Percentiles rank a stretch among this genome's conserved stretches.
Conservation (phyloP, 2,329 filamentous ascomycete genomes). For the Cladosporium phlei region DNA sequence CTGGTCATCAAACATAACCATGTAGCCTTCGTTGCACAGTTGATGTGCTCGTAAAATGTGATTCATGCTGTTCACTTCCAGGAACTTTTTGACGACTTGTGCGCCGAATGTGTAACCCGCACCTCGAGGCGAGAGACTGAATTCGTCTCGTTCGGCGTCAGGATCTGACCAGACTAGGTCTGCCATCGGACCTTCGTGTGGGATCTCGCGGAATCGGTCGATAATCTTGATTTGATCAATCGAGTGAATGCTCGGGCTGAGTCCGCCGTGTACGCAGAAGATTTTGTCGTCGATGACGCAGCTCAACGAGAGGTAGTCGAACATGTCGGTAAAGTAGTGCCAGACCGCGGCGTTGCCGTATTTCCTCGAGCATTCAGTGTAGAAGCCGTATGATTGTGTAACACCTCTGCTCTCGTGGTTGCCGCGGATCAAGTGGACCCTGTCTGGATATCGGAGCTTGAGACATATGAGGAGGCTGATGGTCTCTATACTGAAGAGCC, state of each 20-base stretch:
- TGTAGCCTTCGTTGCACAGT: constrained; percentile 95
- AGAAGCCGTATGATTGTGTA: constrained; percentile 98
- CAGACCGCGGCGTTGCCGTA: constrained; percentile 98
- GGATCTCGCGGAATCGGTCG: constrained; percentile 96
- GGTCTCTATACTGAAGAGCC: constrained; percentile 97
- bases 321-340: constrained; percentile 99
- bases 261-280: constrained; percentile 93
- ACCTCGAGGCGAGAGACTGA: constrained; percentile 85
- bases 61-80: constrained; percentile 95
- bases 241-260: constrained; percentile 72
- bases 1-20: constrained; percentile 91
- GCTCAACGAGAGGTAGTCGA: constrained; percentile 92
- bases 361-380: constrained; percentile 95
- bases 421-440: constrained; percentile 91
- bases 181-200: constrained; percentile 98
- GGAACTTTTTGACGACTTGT: constrained; percentile 96
- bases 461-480: constrained; percentile 96
- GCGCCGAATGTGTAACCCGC: constrained; percentile 97
- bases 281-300: constrained; percentile 99
- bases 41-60: constrained; percentile 98
- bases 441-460: constrained; percentile 92
- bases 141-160: constrained; percentile 95
- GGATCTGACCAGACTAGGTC: constrained; percentile 98
- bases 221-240: constrained; percentile 99
- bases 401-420: constrained; percentile 98